phyloP scores from a whole-genome alignment of 2,329 filamentous ascomycete genomes.

The Diaporthe sp. region DNA sequence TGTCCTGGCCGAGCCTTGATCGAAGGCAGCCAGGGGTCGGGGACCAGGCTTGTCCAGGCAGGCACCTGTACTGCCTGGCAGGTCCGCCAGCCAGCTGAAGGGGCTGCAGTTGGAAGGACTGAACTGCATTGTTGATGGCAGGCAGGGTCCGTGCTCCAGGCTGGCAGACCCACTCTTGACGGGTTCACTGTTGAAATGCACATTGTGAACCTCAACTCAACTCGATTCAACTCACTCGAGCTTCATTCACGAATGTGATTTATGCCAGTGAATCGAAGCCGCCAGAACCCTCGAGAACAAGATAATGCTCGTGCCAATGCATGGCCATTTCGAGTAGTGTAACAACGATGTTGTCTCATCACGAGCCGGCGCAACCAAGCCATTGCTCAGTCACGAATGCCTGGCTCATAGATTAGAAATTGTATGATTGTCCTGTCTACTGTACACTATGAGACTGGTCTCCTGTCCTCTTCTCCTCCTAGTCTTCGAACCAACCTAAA shows the following conservation, averaged over 20 bases:
- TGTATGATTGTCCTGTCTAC: background rate
- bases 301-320: background rate
- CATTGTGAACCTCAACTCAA: background rate
- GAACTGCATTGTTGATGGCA: background rate
- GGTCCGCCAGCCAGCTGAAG: background rate
- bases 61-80: background rate
- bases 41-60: background rate
- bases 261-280: background rate
- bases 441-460: conserved; percentile 44
- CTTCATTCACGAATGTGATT: background rate
- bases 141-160: conserved; percentile 3
- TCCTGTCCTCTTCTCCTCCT: conserved; percentile 59
- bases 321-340: background rate
- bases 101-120: no score
- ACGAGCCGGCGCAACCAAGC: background rate
- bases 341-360: background rate
- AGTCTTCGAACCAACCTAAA: conserved; percentile 77
- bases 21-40: conserved; percentile 3
- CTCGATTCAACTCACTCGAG: background rate
- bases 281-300: no score
- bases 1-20: background rate
- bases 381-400: background rate
- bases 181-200: background rate
- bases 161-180: background rate
- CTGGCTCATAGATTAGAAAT: conserved; percentile 8